Evolutionary conservation across 371 early-diverging fungal species (phyloP).

Genomic region (Amoeboaphelidium protococcarum): DNA sequence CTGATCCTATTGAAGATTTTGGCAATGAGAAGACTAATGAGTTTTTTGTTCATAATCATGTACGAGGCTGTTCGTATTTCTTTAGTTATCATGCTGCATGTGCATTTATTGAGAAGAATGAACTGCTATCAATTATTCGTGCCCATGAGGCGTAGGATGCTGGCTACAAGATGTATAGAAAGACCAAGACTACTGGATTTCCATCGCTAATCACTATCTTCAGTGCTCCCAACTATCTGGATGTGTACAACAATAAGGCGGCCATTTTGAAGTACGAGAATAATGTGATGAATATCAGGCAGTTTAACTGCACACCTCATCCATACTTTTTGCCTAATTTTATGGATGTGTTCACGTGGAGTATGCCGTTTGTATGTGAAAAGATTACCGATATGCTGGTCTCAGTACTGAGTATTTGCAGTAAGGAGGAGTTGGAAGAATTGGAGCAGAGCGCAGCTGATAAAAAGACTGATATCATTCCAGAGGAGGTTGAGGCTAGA

Average conservation of each 20-base stretch:
- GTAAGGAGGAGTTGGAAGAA: constrained; percentile 29
- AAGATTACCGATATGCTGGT: constrained; percentile 87
- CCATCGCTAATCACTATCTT: constrained; percentile 91
- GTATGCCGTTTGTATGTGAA: constrained; percentile 91
- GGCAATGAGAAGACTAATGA: constrained; percentile 57
- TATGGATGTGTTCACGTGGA: constrained; percentile 94
- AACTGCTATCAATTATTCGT: constrained; percentile 70
- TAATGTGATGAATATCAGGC: constrained; percentile 85
- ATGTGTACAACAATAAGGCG: constrained; percentile 90
- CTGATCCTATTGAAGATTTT: constrained; percentile 34
- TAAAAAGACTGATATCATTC: constrained; percentile 1
- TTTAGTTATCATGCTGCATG: constrained; percentile 68
- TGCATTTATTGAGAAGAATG: constrained; percentile 73
- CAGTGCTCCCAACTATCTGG: constrained; percentile 89
- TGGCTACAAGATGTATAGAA: constrained; percentile 78
- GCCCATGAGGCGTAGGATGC: constrained; percentile 96
- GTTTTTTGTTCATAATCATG: constrained; percentile 59
- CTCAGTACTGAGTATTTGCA: constrained; percentile 68
- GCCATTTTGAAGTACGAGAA: constrained; percentile 86
- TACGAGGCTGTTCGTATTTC: constrained; percentile 83
- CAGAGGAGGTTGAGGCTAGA: constrained; percentile 28
- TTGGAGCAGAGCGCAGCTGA: constrained; percentile 27
- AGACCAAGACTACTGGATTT: constrained; percentile 70
- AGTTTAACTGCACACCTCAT: constrained; percentile 57
- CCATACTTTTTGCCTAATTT: constrained; percentile 91